Conservation (phyloP, 2,329 filamentous ascomycete genomes). For the Myriosclerotinia curreyana region DNA sequence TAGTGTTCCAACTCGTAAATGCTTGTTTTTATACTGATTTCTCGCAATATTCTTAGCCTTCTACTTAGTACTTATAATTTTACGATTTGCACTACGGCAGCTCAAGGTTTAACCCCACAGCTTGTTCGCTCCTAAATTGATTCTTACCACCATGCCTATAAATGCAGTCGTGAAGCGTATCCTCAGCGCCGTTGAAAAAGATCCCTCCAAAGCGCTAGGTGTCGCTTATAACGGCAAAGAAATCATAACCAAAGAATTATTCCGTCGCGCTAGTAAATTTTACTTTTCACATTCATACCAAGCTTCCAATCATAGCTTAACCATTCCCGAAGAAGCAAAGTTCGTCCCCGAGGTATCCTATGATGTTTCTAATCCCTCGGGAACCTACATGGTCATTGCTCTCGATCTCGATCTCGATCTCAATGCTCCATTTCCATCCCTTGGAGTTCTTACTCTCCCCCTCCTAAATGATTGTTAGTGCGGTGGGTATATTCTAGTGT, state of each 20-base stretch:
- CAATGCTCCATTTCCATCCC: constrained; percentile 47
- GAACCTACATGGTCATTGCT: constrained; percentile 44
- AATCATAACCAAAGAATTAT: constrained; percentile 37
- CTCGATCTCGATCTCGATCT: constrained; percentile 50
- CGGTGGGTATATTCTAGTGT: no score
- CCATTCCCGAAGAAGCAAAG: constrained; percentile 29
- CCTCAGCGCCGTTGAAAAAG: constrained; percentile 24
- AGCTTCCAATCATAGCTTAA: background rate
- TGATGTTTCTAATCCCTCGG: constrained; percentile 18
- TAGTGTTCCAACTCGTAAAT: background rate
- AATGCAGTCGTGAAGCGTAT: constrained; percentile 20
- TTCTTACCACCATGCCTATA: constrained; percentile 16
- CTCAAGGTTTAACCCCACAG: background rate
- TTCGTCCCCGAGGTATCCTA: constrained; percentile 28
- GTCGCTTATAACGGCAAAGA: constrained; percentile 36
- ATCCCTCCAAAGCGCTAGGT: constrained; percentile 40
- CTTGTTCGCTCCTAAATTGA: background rate
- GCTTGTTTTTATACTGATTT: background rate
- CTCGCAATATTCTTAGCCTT: background rate
- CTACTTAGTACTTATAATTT: no score
- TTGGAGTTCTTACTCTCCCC: constrained; percentile 42
- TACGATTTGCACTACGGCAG: background rate
- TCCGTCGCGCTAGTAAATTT: constrained; percentile 38
- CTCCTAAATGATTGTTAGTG: no score
- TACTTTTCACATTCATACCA: background rate